Base-by-base conservation (phyloP, 495 filamentous ascomycete species). In the Pyrenula massariospora region DNA sequence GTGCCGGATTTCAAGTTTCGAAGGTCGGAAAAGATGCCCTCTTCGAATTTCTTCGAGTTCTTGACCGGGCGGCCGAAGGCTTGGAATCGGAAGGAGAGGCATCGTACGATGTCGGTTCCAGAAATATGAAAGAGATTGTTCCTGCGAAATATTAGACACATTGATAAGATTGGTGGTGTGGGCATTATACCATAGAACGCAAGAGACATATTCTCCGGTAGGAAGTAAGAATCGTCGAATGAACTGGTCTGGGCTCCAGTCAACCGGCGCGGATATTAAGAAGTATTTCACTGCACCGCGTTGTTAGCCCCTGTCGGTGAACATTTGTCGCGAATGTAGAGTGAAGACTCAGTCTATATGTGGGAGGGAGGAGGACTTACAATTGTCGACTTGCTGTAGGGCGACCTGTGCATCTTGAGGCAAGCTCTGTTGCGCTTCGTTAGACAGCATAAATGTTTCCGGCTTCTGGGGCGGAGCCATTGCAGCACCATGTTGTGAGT, bases 1-100 rank as follows among this genome's bases (percentile, higher is more conserved):
- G 91, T 96, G 54, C 93, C 93, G 56, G 93, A 91, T 73, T 98
- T 98, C 58, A 98, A 78, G 66, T 98, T 98, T 68, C 93, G 89
- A 70, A 98, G 77, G 68, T 98, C 93, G 31, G 93, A 98, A 75
- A 98, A 98, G 70, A 98, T 97, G 59, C 93, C 93, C 69, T 98
- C 93, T 71, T 98, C 93, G 68, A 98, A 98, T 70, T 98, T 98
- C 75, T 98, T 98, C 25, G 94, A 94, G 75, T 98, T 98, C 81
- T 96, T 97, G 42, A 98, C 93, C 2, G 93, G 93, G 48, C 93
- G 88, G 56, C 93, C 93, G 62, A 98, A 98, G 50, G 93, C 93
- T 70, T 97, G 92, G 76, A 98, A 98, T 65, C 93, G 84, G 75
- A 98, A 98, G 22, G 94, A 93, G 31, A 98, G 84, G 63, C 94